Evolutionary conservation across 257 asterid species (phyloP), one percentile per base, ranked within the genome.

Genomic region (Ajuga chamaepitys): DNA sequence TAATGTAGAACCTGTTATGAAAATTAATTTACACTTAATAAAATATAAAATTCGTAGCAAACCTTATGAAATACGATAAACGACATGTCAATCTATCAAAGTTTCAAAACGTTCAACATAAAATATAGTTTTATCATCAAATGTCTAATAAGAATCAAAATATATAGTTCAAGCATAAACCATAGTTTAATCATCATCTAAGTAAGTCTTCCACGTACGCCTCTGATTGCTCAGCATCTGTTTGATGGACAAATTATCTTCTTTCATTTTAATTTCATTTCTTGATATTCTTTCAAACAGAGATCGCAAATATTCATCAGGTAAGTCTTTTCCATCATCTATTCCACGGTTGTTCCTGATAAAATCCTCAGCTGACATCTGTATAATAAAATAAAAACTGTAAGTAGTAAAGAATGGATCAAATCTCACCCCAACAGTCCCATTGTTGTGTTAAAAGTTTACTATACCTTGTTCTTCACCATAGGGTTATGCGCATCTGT

Each of bases 331-430:
- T 41, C 99, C 99, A 70, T 94, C 99, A 77, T 94, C 99, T 66
- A 94, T 85, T 54, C 97, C 99, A 40, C 99, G 95, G 69, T 94
- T 94, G 84, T 94, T 94, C 80, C 90, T 70, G 67, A 90, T 79
- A 72, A 94, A 94, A 79, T 94, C 99, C 54, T 90, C 99, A 70
- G 90, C 85, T 44, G 97, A 88, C 99, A 94, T 94, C 97, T 93
- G 78, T 66, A 77, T 14, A 46, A 54, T 70, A 54, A 63, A 40
- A 32, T 6, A 35, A 58, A 17, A 73, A 54, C 21, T 32, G 77
- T 71, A 62, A 74, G 70, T 73, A 64, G 56, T 25, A 28, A 74
- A 53, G 57, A 41, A 60, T 38, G 34, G 12, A 45, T 46, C 32
- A 64, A 58, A 60, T 62, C 7, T 25, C 40, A 56, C 57, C 54